These are phyloP conservation scores for Geotrichum phurueaensis DNA, from an alignment of 1,139 yeast genomes.

Conservation along the genomic window DNA sequence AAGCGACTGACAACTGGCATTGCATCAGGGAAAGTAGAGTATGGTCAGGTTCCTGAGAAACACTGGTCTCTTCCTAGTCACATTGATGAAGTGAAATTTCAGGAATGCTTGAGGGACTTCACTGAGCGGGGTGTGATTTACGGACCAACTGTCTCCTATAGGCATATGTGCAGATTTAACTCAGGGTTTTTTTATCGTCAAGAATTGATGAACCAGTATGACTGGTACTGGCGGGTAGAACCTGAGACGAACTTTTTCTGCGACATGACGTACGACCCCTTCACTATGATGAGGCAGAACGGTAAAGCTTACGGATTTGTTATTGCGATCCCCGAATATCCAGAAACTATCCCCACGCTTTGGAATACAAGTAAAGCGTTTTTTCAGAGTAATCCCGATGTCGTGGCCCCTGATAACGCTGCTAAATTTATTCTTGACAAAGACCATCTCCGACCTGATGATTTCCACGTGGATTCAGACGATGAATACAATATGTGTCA, in stretches of 20 bases:
- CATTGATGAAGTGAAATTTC: slow-evolving; percentile 41
- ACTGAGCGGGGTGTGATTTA: slow-evolving; percentile 60
- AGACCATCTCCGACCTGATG: slow-evolving; percentile 32
- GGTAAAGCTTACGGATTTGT: slow-evolving; percentile 83
- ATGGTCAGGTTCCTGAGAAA: slow-evolving; percentile 59
- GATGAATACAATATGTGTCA: slow-evolving; percentile 82
- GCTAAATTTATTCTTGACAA: slow-evolving; percentile 63
- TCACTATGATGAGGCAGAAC: slow-evolving; percentile 63
- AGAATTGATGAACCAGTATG: slow-evolving; percentile 55
- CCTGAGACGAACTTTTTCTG: slow-evolving; percentile 84
- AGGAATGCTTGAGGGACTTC: slow-evolving; percentile 49
- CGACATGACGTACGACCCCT: slow-evolving; percentile 69
- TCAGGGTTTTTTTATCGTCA: slow-evolving; percentile 80
- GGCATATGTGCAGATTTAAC: slow-evolving; percentile 78
- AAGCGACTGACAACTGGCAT: slow-evolving; percentile 58
- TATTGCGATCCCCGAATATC: slow-evolving; percentile 69
- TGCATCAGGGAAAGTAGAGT: slow-evolving; percentile 78
- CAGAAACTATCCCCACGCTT: slow-evolving; percentile 75
- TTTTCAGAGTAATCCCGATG: slow-evolving; percentile 58
- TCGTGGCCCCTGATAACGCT: slow-evolving; percentile 63
- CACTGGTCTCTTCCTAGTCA: slow-evolving; percentile 65
- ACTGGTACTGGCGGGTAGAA: slow-evolving; percentile 91
- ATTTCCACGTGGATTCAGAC: slow-evolving; percentile 36
- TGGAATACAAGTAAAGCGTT: slow-evolving; percentile 67
- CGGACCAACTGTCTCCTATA: slow-evolving; percentile 71